Evolutionary conservation across 208 protist genomes (phyloP).

Genomic region (Leishmania tarentolae): DNA sequence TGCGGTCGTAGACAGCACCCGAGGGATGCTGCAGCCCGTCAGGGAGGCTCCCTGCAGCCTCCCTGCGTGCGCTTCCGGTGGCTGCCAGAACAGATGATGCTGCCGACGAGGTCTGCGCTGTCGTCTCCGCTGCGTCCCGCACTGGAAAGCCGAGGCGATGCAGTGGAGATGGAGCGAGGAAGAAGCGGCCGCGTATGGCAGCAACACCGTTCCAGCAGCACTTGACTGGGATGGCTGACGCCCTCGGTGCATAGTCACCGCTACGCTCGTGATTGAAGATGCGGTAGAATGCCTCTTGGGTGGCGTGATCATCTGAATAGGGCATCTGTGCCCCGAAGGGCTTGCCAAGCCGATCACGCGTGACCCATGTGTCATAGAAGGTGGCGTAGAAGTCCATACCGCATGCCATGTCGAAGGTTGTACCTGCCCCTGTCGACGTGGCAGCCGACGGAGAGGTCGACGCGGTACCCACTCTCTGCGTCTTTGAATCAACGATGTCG

Average conservation of each 20-base stretch:
- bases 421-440: constrained; percentile 11
- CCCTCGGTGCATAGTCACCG: neutral
- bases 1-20: constrained; percentile 28
- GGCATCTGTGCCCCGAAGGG: constrained; percentile 43
- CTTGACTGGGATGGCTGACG: constrained; percentile 56
- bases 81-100: neutral
- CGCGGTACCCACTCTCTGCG: neutral
- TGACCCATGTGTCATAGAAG: constrained; percentile 82
- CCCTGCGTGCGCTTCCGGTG: neutral
- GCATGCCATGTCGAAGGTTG: constrained; percentile 82
- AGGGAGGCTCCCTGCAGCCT: neutral
- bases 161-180: constrained; percentile 32
- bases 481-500: neutral
- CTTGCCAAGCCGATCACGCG: constrained; percentile 47
- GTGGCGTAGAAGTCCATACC: constrained; percentile 82
- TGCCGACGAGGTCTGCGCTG: neutral
- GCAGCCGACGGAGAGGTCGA: neutral
- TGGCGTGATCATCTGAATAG: constrained; percentile 53
- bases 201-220: constrained; percentile 85
- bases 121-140: neutral
- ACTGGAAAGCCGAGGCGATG: constrained; percentile 9
- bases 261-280: constrained; percentile 19
- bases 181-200: constrained; percentile 67
- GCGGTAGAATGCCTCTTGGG: constrained; percentile 44
- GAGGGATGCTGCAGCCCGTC: constrained; percentile 17